Conservation (phyloP, 768 basidiomycete genomes). For the Mycena indigotica region DNA sequence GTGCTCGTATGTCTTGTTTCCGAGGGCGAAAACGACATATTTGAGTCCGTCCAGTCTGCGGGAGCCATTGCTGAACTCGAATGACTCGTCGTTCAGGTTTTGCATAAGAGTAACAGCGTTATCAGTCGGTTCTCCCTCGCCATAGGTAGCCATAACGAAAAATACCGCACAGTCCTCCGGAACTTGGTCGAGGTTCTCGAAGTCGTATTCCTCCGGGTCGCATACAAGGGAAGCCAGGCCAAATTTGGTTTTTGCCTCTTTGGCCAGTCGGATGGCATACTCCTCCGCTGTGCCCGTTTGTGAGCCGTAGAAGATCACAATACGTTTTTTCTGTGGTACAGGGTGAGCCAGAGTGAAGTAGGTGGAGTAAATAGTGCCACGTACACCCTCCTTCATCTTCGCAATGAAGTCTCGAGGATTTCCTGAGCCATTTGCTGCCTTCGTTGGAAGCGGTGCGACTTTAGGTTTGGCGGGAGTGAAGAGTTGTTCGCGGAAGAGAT, state of each 20-base stretch:
- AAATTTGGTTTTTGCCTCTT: conserved; percentile 96
- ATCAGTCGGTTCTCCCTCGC: conserved; percentile 98
- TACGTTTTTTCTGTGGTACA: conserved; percentile 82
- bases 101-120: conserved; percentile 95
- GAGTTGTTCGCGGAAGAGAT: conserved; percentile 83
- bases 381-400: conserved; percentile 91
- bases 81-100: conserved; percentile 83
- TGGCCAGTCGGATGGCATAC: conserved; percentile 95
- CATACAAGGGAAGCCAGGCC: conserved; percentile 95
- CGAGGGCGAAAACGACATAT: conserved; percentile 93
- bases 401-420: conserved; percentile 94
- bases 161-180: conserved; percentile 87
- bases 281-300: conserved; percentile 99
- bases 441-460: conserved; percentile 47
- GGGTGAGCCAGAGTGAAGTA: conserved; percentile 8
- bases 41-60: conserved; percentile 81
- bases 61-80: conserved; percentile 82
- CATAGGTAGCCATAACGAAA: conserved; percentile 98
- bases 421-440: conserved; percentile 64
- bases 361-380: conserved; percentile 33
- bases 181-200: conserved; percentile 90
- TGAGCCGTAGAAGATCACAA: conserved; percentile 97
- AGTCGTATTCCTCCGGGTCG: conserved; percentile 98
- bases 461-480: conserved; percentile 71
- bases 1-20: conserved; percentile 94